These are phyloP conservation scores for Phaseolus coccineus DNA, from an alignment of 331 rosid genomes.

Conservation along the genomic window DNA sequence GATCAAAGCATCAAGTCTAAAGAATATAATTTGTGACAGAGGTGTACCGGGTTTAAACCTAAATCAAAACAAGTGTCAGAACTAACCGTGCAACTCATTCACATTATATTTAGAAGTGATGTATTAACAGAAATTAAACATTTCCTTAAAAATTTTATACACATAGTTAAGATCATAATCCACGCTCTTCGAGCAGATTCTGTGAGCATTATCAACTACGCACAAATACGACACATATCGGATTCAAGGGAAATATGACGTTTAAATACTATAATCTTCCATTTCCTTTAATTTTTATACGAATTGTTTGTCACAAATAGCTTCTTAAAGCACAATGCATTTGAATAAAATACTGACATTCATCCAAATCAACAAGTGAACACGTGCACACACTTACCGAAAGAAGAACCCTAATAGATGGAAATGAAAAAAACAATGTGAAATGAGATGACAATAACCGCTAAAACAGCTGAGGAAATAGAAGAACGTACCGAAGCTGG, in stretches of 20 bases:
- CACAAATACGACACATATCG: too few species aligned
- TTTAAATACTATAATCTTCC: background rate
- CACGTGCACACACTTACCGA: background rate
- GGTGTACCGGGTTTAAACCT: too few species aligned
- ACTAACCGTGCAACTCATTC: background rate
- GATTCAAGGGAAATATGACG: background rate
- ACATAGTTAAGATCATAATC: background rate
- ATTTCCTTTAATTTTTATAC: background rate
- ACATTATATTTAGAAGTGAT: constrained; percentile 14
- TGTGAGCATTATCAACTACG: background rate
- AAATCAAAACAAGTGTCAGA: constrained; percentile 23
- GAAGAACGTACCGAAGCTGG: constrained; percentile 19
- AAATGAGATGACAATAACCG: background rate
- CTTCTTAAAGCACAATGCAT: background rate
- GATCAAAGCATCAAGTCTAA: constrained; percentile 12
- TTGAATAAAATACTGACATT: background rate
- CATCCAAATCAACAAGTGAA: background rate
- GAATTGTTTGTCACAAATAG: background rate
- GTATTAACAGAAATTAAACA: background rate
- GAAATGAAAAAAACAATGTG: background rate
- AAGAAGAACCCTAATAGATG: constrained; percentile 16
- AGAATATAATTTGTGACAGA: too few species aligned
- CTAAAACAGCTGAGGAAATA: background rate
- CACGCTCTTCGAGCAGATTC: constrained; percentile 10
- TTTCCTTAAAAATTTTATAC: background rate